Conservation (phyloP, 1,284 basidiomycete genomes). For the Lignosus rhinocerotis region DNA sequence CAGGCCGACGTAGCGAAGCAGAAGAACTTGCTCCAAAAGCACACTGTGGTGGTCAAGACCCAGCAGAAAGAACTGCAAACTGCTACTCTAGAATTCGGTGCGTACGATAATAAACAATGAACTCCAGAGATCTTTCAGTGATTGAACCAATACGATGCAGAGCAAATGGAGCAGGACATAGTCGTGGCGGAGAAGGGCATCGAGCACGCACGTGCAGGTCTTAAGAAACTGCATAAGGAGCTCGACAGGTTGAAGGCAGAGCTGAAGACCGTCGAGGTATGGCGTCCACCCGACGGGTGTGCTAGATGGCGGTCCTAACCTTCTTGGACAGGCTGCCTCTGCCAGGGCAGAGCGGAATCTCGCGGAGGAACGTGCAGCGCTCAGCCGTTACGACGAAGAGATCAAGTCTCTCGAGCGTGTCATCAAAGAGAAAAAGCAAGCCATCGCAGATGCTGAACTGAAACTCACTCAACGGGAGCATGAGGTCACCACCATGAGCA, state of each 20-base stretch:
- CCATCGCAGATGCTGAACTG: constrained; percentile 73
- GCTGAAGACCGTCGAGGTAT: constrained; percentile 55
- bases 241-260: constrained; percentile 60
- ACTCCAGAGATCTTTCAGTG: background rate
- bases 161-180: constrained; percentile 86
- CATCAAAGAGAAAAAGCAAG: constrained; percentile 82
- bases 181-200: constrained; percentile 58
- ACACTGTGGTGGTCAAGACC: constrained; percentile 79
- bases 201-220: constrained; percentile 58
- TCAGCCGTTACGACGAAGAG: constrained; percentile 88
- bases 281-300: constrained; percentile 1
- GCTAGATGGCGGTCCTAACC: background rate
- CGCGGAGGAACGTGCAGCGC: constrained; percentile 80
- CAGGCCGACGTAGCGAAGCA: constrained; percentile 80
- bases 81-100: constrained; percentile 83
- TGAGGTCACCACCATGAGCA: constrained; percentile 49
- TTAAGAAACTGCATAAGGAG: constrained; percentile 65
- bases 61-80: constrained; percentile 91
- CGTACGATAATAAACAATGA: constrained; percentile 24
- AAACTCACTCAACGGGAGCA: constrained; percentile 62
- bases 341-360: constrained; percentile 74
- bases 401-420: constrained; percentile 79
- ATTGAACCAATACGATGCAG: constrained; percentile 38
- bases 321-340: constrained; percentile 47
- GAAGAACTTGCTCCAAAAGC: constrained; percentile 81